Base-by-base conservation (phyloP, 495 filamentous ascomycete species). In the Saxophila tyrrhenica region DNA sequence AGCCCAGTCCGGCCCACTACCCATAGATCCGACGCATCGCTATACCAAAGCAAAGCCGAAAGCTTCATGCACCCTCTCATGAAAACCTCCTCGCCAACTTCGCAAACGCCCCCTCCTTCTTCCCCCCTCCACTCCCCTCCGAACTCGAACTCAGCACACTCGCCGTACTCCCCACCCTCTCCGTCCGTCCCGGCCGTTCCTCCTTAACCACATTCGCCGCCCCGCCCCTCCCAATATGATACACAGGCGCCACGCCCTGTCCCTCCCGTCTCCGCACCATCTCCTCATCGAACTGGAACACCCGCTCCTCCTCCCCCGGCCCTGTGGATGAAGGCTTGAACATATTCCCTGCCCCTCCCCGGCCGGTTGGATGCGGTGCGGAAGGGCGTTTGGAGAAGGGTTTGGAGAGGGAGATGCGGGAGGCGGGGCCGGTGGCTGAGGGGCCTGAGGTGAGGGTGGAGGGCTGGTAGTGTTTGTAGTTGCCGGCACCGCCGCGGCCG, bases 281-380 rank as follows among this genome's bases (percentile, higher is more conserved):
- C 67, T 96, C 91, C 75, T 96, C 91, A 70, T 95, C 88, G 72
- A 96, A 92, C 56, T 79, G 84, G 74, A 95, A 85, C 62, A 87
- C 80, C 58, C 86, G 78, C 43, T 85, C 81, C 61, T 84, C 80
- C 5, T 42, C 29, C 29, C 81, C 78, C n/a, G n/a, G n/a, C 17
- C 41, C 38, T 2, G 49, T 3, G 17, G 35, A 5, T 32, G 61
- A 61, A 57, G 75, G 70, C 57, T 73, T 72, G 73, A 86, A 84
- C 56, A 89, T 77, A 71, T 96, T 98, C 59, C 92, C 92, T 44
- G 84, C 88, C 29, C 92, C 92, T 47, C 92, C 92, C 32, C 91
- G 84, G 60, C 92, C 91, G 63, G 48, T 72, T 66, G 23, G 69
- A 35, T 35, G 29, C 3, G 23, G 19, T n/a, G 47, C 19, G 16